Base-by-base conservation (phyloP, 495 filamentous ascomycete species). In the Penicillium turbatum region DNA sequence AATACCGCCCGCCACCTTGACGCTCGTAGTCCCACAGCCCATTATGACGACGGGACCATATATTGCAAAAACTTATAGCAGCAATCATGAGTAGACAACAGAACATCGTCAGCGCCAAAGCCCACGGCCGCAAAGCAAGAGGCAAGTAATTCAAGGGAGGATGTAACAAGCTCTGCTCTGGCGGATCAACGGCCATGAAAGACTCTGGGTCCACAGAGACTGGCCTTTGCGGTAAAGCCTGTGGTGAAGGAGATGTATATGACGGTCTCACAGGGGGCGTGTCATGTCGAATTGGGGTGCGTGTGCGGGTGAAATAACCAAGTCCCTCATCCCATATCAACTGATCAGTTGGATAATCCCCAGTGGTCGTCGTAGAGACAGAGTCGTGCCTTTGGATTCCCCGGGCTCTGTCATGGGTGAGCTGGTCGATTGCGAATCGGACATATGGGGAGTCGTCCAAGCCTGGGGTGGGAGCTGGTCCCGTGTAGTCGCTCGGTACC, bases 1-100 rank as follows among this genome's bases (percentile, higher is more conserved):
- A 96, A 64, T 95, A 96, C n/a, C 82, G 79, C 8, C 73, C 71
- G 21, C 83, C 85, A 44, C 85, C 83, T 41, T 86, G 83, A 24
- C 77, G 76, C 17, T 67, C 68, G 67, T 90, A 96, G 9, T 72
- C 60, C 68, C 80, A 82, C 6, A 96, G 64, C 0, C 91, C 89
- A 8, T 75, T 57, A 48, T 86, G 79, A 5, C 70, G 61, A 19
- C 75, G 70, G 4, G 89, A 90, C 70, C 79, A 92, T 19, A 89
- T 73, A 48, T 87, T 90, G 65, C 79, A 86, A 63, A 91, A 86
- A 8, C 85, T 74, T 15, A 95, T 74, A 6, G 77, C 86, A 0
- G 77, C 81, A 29, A 89, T 78, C 84, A 93, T 90, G 11, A 86
- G 69, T 21, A 89, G 55, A 54, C 84, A 85, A 49, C 86, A 72